Conservation (phyloP, 2,329 filamentous ascomycete species). For the Lachnellula occidentalis region DNA sequence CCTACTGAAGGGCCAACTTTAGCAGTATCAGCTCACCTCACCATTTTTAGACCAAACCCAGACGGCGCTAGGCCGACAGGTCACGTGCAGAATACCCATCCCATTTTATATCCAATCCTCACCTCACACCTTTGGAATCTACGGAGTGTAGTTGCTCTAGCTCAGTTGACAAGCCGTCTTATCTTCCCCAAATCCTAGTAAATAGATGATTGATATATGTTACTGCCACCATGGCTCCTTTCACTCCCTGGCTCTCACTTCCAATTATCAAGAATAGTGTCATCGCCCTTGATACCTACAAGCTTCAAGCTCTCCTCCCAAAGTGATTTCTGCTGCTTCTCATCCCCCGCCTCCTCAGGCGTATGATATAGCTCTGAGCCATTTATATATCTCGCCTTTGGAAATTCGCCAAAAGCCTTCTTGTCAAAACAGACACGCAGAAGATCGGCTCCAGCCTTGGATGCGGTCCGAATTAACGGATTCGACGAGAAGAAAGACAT, state of each 20-base stretch:
- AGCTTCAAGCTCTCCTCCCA: conserved; percentile 30
- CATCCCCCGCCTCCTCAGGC: conserved; percentile 31
- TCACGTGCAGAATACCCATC: too few species aligned
- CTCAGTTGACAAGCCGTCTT: too few species aligned
- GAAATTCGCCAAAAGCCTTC: conserved; percentile 18
- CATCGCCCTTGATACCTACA: conserved; percentile 9
- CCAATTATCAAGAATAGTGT: conserved; percentile 11
- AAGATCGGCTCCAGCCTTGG: conserved; percentile 34
- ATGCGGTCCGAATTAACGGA: conserved; percentile 28
- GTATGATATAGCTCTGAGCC: conserved; percentile 29
- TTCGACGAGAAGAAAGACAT: conserved; percentile 29
- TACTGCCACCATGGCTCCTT: too few species aligned
- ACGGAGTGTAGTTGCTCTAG: too few species aligned
- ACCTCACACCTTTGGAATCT: too few species aligned
- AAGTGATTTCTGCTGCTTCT: conserved; percentile 29
- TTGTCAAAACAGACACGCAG: conserved; percentile 31
- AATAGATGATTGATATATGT: too few species aligned
- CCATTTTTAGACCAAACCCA: too few species aligned
- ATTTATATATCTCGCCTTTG: conserved; percentile 31
- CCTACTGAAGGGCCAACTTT: too few species aligned
- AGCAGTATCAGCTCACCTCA: too few species aligned
- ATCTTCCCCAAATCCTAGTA: too few species aligned
- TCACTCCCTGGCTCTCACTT: background rate
- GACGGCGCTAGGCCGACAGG: too few species aligned
- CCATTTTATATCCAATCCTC: too few species aligned